A percentile compares a stretch with the other conserved stretches of the same genome.
phyloP scores from a whole-genome alignment of 208 protist species.

The Wallacemonas collosoma region DNA sequence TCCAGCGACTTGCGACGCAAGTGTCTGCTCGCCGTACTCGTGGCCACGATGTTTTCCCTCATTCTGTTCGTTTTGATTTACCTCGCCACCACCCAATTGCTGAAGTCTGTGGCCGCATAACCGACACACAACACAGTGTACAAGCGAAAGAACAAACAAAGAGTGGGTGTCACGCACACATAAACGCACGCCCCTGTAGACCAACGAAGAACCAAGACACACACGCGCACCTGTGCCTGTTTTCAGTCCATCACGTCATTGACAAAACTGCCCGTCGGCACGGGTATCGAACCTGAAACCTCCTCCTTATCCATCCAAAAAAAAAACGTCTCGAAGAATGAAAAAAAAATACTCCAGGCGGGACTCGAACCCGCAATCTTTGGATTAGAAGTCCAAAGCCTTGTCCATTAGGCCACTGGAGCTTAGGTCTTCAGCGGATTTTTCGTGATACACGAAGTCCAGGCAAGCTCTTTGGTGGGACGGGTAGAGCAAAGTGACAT shows the following conservation, averaged over 20 bases:
- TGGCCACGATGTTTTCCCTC: neutral
- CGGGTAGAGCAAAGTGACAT: too few relatives aligned
- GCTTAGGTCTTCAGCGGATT: neutral
- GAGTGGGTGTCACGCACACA: too few relatives aligned
- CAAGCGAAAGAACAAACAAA: neutral
- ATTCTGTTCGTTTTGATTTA: conserved; percentile 8
- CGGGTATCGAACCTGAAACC: neutral
- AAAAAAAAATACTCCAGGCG: conserved; percentile 77
- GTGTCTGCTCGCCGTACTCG: conserved; percentile 1
- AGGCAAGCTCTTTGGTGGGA: too few relatives aligned
- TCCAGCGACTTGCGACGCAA: conserved; percentile 3
- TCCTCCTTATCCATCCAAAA: neutral
- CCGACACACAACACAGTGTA: neutral
- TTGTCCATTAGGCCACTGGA: conserved; percentile 88
- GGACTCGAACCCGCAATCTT: conserved; percentile 92
- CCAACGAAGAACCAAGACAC: too few relatives aligned
- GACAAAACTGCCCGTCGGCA: neutral
- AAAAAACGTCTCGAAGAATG: neutral
- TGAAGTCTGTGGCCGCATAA: neutral
- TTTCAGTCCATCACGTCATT: too few relatives aligned
- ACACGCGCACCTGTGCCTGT: too few relatives aligned
- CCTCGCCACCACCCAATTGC: neutral
- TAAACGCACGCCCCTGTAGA: too few relatives aligned
- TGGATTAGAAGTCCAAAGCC: conserved; percentile 91
- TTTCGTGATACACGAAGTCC: neutral